Percentiles rank a stretch among this genome's conserved stretches.
phyloP scores from a whole-genome alignment of 179 eudicot genomes.

The Heliamphora ciliata region DNA sequence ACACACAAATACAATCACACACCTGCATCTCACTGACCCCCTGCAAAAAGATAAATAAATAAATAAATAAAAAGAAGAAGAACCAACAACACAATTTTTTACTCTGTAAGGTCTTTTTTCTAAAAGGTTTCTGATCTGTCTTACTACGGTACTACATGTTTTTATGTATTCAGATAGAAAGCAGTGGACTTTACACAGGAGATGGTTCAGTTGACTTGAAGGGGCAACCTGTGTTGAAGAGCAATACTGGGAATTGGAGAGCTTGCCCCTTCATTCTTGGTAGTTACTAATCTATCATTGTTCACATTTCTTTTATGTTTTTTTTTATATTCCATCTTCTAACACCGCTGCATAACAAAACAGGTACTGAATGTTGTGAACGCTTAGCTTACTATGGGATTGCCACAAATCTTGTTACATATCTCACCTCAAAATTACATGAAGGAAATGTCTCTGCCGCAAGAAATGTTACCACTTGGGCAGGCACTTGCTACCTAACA shows the following conservation, averaged over 20 bases:
- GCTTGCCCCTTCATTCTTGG: slow-evolving; percentile 34
- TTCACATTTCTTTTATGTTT: neutral
- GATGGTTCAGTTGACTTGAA: slow-evolving; percentile 31
- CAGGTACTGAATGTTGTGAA: slow-evolving; percentile 32
- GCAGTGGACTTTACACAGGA: slow-evolving; percentile 21
- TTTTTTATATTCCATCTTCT: neutral
- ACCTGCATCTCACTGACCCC: neutral
- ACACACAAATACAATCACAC: neutral
- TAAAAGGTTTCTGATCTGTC: neutral
- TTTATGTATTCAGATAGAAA: slow-evolving; percentile 18
- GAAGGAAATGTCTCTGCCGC: slow-evolving; percentile 32
- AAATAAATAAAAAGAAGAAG: neutral
- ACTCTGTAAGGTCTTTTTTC: neutral
- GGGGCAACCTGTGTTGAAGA: slow-evolving; percentile 24
- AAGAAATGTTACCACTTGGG: slow-evolving; percentile 30
- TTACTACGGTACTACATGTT: neutral
- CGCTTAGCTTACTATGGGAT: slow-evolving; percentile 30
- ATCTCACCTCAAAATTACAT: slow-evolving; percentile 27
- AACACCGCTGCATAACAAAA: neutral
- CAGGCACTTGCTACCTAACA: slow-evolving; percentile 29
- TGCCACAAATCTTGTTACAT: slow-evolving; percentile 25
- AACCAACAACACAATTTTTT: neutral
- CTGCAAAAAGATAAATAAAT: neutral
- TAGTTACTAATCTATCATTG: neutral
- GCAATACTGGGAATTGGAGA: slow-evolving; percentile 32